phyloP scores from a whole-genome alignment of 1,284 basidiomycete genomes.

The Wallemia mellicola region DNA sequence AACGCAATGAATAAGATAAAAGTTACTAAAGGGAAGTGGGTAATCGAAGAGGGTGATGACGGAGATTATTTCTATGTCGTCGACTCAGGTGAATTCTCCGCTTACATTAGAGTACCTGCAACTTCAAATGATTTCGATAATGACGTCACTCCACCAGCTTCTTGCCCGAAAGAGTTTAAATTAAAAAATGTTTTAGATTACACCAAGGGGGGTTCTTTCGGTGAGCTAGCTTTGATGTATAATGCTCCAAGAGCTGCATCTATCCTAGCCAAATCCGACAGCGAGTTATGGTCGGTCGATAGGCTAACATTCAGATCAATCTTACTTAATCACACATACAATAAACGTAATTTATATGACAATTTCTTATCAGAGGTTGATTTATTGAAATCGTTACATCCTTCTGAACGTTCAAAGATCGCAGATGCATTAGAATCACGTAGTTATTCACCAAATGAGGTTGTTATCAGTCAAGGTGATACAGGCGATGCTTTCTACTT shows the following conservation, averaged over 20 bases:
- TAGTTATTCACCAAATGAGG: constrained; percentile 50
- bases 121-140: constrained; percentile 8
- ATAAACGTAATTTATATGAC: constrained; percentile 80
- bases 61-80: constrained; percentile 97
- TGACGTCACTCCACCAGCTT: constrained; percentile 5
- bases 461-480: constrained; percentile 71
- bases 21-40: constrained; percentile 39
- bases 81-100: constrained; percentile 60
- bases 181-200: constrained; percentile 64
- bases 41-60: constrained; percentile 86
- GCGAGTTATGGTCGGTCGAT: constrained; percentile 80
- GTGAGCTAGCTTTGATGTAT: constrained; percentile 93
- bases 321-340: constrained; percentile 54
- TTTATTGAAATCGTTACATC: constrained; percentile 53
- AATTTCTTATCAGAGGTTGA: constrained; percentile 75
- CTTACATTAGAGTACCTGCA: constrained; percentile 29
- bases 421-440: constrained; percentile 73
- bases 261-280: constrained; percentile 52
- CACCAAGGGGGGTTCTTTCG: constrained; percentile 62
- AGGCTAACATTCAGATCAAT: constrained; percentile 97
- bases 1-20: constrained; percentile 80
- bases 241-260: constrained; percentile 84
- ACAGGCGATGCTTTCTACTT: constrained; percentile 93
- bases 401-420: constrained; percentile 76
- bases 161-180: constrained; percentile 6